Conservation (phyloP, 1,284 basidiomycete genomes). For the Cutaneotrichosporon sp. region DNA sequence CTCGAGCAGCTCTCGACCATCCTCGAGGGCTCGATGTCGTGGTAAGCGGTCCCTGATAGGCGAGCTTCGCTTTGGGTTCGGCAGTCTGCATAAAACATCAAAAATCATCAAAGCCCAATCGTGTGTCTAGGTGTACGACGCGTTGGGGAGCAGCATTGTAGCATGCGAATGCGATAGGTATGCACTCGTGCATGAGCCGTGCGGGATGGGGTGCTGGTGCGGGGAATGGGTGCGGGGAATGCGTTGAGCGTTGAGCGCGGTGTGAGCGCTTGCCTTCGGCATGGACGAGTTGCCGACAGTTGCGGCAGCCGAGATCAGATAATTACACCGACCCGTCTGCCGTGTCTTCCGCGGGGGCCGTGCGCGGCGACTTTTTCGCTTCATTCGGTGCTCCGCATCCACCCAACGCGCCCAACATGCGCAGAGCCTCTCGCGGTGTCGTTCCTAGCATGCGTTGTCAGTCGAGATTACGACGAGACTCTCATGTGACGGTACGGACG, state of each 20-base stretch:
- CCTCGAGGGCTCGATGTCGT: slow-evolving; percentile 55
- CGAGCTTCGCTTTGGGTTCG: slow-evolving; percentile 4
- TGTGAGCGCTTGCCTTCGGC: neutral
- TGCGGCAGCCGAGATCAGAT: slow-evolving; percentile 6
- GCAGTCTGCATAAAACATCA: slow-evolving; percentile 8
- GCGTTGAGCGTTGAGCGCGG: no score
- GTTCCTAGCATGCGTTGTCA: no score
- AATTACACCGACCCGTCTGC: neutral
- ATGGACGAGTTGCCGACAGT: neutral
- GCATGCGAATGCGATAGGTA: slow-evolving; percentile 9
- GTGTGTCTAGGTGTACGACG: slow-evolving; percentile 4
- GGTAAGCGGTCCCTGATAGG: slow-evolving; percentile 31
- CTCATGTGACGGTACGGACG: no score
- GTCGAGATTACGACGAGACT: no score
- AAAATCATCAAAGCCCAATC: neutral
- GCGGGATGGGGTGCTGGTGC: no score
- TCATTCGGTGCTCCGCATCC: neutral
- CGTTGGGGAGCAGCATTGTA: slow-evolving; percentile 6
- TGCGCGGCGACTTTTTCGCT: neutral
- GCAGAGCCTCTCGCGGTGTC: no score
- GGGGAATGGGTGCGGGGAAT: no score
- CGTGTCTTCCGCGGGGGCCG: neutral
- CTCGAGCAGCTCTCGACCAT: slow-evolving; percentile 73
- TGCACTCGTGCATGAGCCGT: slow-evolving; percentile 2
- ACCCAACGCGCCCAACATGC: no score